Evolutionary conservation across 2,329 filamentous ascomycete genomes (phyloP).

Genomic region (Xylariales sp.): DNA sequence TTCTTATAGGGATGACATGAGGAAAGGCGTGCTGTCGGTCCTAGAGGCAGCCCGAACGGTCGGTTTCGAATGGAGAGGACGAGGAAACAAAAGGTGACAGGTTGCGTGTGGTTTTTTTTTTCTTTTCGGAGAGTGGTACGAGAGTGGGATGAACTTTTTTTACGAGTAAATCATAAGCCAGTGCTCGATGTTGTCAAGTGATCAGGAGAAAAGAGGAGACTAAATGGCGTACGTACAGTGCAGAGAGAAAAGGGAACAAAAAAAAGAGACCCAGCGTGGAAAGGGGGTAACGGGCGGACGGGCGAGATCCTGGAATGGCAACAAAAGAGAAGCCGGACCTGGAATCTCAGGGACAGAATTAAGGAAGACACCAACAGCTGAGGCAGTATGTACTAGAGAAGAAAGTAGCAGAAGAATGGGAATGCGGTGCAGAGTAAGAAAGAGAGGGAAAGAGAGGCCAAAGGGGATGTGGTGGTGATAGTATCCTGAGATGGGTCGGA

Average conservation of each 20-base stretch:
- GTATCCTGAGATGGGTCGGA: no score
- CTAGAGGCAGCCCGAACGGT: slow-evolving; percentile 3
- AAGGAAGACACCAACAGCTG: slow-evolving; percentile 3
- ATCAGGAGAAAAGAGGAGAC: no score
- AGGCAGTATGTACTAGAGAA: slow-evolving; percentile 9
- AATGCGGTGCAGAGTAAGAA: no score
- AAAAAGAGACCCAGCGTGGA: no score
- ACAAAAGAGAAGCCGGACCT: slow-evolving; percentile 8
- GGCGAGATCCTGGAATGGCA: slow-evolving; percentile 6
- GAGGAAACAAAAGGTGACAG: slow-evolving; percentile 3
- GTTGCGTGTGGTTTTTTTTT: slow-evolving; percentile 1
- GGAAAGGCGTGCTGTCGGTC: background rate
- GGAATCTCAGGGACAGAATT: slow-evolving; percentile 2
- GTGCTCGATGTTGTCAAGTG: no score
- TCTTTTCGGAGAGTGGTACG: no score
- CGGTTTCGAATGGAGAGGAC: no score
- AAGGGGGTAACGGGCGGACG: slow-evolving; percentile 4
- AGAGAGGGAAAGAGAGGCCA: slow-evolving; percentile 6
- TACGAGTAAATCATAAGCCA: no score
- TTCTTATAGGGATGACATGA: slow-evolving; percentile 10
- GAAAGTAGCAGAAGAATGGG: slow-evolving; percentile 2
- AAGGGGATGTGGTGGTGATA: slow-evolving; percentile 8
- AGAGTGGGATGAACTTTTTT: no score
- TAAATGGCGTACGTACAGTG: no score
- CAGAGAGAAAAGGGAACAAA: no score